A percentile compares a stretch with the other conserved stretches of the same genome.
Evolutionary conservation across 345 rosid genomes (phyloP).

Genomic region (Camelina neglecta): DNA sequence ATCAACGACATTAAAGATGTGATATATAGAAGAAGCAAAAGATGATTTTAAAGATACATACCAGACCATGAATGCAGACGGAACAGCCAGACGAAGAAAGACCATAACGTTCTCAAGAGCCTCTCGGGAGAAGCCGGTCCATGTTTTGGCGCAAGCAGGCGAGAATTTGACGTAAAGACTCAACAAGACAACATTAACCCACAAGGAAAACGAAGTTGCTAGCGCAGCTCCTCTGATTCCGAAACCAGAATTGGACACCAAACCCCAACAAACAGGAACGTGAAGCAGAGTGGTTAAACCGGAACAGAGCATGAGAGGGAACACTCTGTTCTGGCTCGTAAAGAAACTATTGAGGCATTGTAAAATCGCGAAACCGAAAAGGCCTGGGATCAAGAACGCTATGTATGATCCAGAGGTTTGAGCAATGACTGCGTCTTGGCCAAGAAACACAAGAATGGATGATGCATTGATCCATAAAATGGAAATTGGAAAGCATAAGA

Average conservation of each 20-base stretch:
- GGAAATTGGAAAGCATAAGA: conserved; percentile 64
- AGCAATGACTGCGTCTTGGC: conserved; percentile 60
- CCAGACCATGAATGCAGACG: conserved; percentile 74
- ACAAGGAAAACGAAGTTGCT: conserved; percentile 59
- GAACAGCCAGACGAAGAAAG: conserved; percentile 56
- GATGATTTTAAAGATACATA: too few relatives aligned
- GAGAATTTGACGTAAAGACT: conserved; percentile 62
- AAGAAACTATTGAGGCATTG: conserved; percentile 66
- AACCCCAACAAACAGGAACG: conserved; percentile 55
- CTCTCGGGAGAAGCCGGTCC: conserved; percentile 74
- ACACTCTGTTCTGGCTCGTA: conserved; percentile 64
- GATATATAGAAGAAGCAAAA: conserved; percentile 21
- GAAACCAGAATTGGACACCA: conserved; percentile 59
- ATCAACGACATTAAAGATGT: not conserved
- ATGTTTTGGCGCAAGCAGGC: conserved; percentile 57
- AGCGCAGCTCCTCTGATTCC: conserved; percentile 73
- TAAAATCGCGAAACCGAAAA: conserved; percentile 66
- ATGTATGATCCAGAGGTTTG: conserved; percentile 58
- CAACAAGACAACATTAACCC: conserved; percentile 63
- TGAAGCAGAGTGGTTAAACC: conserved; percentile 58
- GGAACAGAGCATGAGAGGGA: conserved; percentile 65
- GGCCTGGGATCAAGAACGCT: conserved; percentile 60
- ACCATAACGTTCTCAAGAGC: conserved; percentile 46
- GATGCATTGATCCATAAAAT: conserved; percentile 62
- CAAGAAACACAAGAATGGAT: conserved; percentile 49